Evolutionary conservation across 345 rosid genomes (phyloP).

Genomic region (Rhizophora apiculata): DNA sequence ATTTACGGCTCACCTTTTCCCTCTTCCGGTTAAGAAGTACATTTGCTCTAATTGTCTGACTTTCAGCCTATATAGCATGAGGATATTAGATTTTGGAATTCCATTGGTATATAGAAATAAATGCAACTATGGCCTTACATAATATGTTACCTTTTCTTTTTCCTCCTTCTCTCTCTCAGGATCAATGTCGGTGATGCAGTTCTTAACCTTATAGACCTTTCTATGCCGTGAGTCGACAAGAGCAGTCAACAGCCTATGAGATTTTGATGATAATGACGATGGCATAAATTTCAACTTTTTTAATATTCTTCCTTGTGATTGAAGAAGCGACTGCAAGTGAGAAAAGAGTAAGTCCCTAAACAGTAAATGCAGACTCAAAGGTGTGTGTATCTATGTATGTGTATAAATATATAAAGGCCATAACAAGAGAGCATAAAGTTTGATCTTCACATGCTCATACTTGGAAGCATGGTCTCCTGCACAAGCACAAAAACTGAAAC

Average conservation of each 20-base stretch:
- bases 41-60: conserved; percentile 87
- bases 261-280: conserved; percentile 85
- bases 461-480: neutral
- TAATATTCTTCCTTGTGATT: conserved; percentile 92
- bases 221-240: conserved; percentile 92
- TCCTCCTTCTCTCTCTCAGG: conserved; percentile 99
- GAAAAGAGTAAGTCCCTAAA: neutral
- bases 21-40: conserved; percentile 79
- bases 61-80: conserved; percentile 61
- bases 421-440: neutral
- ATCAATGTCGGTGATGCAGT: conserved; percentile 94
- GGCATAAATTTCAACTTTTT: conserved; percentile 97
- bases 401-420: neutral
- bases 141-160: conserved; percentile 74
- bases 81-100: conserved; percentile 9
- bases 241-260: conserved; percentile 89
- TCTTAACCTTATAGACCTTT: conserved; percentile 84
- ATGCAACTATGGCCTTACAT: conserved; percentile 8
- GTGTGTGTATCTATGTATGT: neutral
- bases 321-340: conserved; percentile 82
- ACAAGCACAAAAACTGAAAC: neutral
- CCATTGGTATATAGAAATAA: neutral
- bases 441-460: neutral
- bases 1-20: conserved; percentile 84
- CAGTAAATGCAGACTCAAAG: neutral